These are phyloP conservation scores for Aspergillus nanangensis DNA, from an alignment of 495 filamentous ascomycete species.

Conservation along the genomic window DNA sequence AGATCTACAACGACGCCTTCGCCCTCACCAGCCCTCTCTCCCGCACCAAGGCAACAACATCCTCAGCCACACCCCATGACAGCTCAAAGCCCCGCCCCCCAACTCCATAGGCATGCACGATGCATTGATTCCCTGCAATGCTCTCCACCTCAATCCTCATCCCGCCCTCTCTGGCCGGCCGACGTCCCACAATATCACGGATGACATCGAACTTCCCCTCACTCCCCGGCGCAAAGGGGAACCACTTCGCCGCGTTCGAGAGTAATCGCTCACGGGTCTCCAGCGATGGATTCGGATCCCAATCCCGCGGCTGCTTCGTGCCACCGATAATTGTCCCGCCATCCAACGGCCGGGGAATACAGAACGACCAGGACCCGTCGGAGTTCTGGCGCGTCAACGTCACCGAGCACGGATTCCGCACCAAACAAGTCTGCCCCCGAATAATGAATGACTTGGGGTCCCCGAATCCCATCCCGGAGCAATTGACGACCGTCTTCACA, in stretches of 20 bases:
- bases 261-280: slow-evolving; percentile 47
- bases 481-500: slow-evolving; percentile 53
- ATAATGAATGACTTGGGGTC: slow-evolving; percentile 52
- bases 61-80: slow-evolving; percentile 39
- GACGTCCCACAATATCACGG: slow-evolving; percentile 40
- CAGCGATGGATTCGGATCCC: slow-evolving; percentile 42
- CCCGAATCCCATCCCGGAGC: slow-evolving; percentile 51
- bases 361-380: slow-evolving; percentile 58
- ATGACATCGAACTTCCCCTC: slow-evolving; percentile 39
- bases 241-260: slow-evolving; percentile 37
- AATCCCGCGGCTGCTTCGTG: slow-evolving; percentile 56
- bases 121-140: slow-evolving; percentile 14
- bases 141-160: slow-evolving; percentile 38
- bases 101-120: slow-evolving; percentile 62
- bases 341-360: slow-evolving; percentile 52
- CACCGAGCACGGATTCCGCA: slow-evolving; percentile 40
- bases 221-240: slow-evolving; percentile 35
- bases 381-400: slow-evolving; percentile 58
- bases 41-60: slow-evolving; percentile 28
- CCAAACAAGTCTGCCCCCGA: slow-evolving; percentile 44
- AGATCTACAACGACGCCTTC: slow-evolving; percentile 24
- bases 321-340: slow-evolving; percentile 62
- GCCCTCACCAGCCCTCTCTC: slow-evolving; percentile 21
- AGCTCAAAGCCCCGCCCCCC: slow-evolving; percentile 55
- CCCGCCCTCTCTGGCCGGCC: slow-evolving; percentile 41